Conservation (phyloP, 192 early-diverging fungal species). For the Thamnidium elegans region DNA sequence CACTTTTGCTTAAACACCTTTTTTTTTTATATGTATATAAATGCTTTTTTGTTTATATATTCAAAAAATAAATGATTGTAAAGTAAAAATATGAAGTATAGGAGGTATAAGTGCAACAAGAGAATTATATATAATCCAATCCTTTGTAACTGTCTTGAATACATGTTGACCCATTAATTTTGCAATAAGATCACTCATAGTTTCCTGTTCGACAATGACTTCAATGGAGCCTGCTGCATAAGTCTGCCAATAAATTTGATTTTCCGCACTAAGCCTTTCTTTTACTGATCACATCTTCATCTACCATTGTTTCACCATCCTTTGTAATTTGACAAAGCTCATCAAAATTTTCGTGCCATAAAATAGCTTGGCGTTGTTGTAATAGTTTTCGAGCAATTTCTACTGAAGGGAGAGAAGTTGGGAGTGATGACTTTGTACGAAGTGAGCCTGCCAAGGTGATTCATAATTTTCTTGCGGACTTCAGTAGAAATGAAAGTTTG, state of each 20-base stretch:
- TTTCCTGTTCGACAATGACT: slow-evolving; percentile 30
- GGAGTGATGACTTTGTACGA: slow-evolving; percentile 23
- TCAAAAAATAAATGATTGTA: slow-evolving; percentile 1
- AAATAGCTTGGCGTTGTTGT: slow-evolving; percentile 10
- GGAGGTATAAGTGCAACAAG: slow-evolving; percentile 2
- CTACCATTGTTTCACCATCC: neutral
- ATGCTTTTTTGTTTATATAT: slow-evolving; percentile 5
- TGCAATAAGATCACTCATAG: slow-evolving; percentile 22
- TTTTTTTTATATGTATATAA: too few relatives aligned
- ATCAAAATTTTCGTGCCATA: slow-evolving; percentile 14
- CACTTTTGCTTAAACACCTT: too few relatives aligned
- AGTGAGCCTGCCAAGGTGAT: slow-evolving; percentile 27
- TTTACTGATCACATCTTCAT: slow-evolving; percentile 1
- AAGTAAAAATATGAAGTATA: slow-evolving; percentile 5
- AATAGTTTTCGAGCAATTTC: slow-evolving; percentile 19
- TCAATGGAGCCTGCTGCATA: slow-evolving; percentile 36
- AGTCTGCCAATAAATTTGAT: slow-evolving; percentile 34
- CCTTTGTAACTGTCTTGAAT: slow-evolving; percentile 26
- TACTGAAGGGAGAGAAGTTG: slow-evolving; percentile 31
- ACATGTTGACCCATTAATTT: slow-evolving; percentile 34
- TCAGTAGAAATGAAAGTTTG: slow-evolving; percentile 10
- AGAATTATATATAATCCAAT: slow-evolving; percentile 22
- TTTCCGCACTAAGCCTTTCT: slow-evolving; percentile 2
- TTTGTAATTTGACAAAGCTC: neutral
- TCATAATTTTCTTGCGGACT: slow-evolving; percentile 25